Conservation (phyloP, 129 eudicot species). For the Artemisia tridentata region DNA sequence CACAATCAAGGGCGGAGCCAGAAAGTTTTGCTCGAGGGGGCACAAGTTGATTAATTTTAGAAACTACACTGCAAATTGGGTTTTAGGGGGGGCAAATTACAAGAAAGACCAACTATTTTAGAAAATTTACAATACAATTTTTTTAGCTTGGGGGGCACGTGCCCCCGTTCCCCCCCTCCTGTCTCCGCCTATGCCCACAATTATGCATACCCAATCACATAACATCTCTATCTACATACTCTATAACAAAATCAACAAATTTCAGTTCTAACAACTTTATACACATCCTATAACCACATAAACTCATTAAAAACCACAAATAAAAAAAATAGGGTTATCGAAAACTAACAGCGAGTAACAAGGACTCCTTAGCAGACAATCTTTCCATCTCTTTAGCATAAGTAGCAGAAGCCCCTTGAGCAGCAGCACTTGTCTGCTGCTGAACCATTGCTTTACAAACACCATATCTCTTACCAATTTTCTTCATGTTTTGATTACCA, state of each 20-base stretch:
- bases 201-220: no score
- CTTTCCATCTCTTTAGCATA: conserved; percentile 88
- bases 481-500: conserved; percentile 2
- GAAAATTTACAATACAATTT: no score
- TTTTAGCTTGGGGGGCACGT: no score
- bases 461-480: conserved; percentile 25
- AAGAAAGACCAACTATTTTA: no score
- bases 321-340: background rate
- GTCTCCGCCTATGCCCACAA: no score
- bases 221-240: no score
- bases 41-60: no score
- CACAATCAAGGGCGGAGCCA: no score
- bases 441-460: conserved; percentile 66
- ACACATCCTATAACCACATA: background rate
- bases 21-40: no score
- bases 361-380: conserved; percentile 82
- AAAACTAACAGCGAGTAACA: conserved; percentile 83
- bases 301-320: conserved; percentile 3
- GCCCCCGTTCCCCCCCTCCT: no score
- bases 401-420: conserved; percentile 75
- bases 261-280: background rate
- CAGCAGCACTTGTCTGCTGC: conserved; percentile 22
- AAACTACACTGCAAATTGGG: no score
- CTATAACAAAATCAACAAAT: background rate
- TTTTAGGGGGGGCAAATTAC: no score